Percentiles rank a stretch among this genome's conserved stretches.
Evolutionary conservation across 768 basidiomycete species (phyloP).

Genomic region (Trametopsis cervina): DNA sequence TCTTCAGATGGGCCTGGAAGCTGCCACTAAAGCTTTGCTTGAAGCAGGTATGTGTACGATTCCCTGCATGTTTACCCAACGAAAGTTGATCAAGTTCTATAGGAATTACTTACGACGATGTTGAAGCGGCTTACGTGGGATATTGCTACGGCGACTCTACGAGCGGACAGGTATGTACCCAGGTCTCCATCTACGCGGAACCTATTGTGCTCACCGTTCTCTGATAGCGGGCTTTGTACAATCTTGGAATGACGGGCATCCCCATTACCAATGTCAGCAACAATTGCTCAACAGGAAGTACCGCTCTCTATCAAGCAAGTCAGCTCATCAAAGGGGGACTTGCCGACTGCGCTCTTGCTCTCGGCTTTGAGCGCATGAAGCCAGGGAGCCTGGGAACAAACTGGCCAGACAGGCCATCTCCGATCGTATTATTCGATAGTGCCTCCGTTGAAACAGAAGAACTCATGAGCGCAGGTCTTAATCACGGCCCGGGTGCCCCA

Average conservation of each 20-base stretch:
- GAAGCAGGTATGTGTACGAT: slow-evolving; percentile 54
- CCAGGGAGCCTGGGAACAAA: slow-evolving; percentile 65
- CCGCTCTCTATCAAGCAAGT: slow-evolving; percentile 71
- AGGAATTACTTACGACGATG: slow-evolving; percentile 79
- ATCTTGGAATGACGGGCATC: slow-evolving; percentile 76
- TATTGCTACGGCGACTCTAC: slow-evolving; percentile 80
- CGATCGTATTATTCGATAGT: slow-evolving; percentile 38
- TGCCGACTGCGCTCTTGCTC: slow-evolving; percentile 69
- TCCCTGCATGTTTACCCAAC: background rate
- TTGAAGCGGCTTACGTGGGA: slow-evolving; percentile 71
- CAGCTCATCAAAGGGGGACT: slow-evolving; percentile 63
- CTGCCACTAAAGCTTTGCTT: slow-evolving; percentile 78
- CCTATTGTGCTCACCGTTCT: background rate
- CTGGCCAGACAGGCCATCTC: slow-evolving; percentile 47
- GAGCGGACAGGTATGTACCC: slow-evolving; percentile 51
- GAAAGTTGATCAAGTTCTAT: background rate
- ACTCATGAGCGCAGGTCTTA: slow-evolving; percentile 38
- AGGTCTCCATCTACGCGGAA: background rate
- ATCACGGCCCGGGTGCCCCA: slow-evolving; percentile 64
- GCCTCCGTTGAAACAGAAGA: slow-evolving; percentile 43
- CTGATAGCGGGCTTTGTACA: slow-evolving; percentile 66
- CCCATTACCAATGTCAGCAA: slow-evolving; percentile 86
- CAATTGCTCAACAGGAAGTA: slow-evolving; percentile 78
- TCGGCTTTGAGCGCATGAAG: slow-evolving; percentile 84
- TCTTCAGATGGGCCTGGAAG: slow-evolving; percentile 76